These are phyloP conservation scores for Rutstroemia sydowiana DNA, from an alignment of 2,329 filamentous ascomycete genomes.

Conservation along the genomic window DNA sequence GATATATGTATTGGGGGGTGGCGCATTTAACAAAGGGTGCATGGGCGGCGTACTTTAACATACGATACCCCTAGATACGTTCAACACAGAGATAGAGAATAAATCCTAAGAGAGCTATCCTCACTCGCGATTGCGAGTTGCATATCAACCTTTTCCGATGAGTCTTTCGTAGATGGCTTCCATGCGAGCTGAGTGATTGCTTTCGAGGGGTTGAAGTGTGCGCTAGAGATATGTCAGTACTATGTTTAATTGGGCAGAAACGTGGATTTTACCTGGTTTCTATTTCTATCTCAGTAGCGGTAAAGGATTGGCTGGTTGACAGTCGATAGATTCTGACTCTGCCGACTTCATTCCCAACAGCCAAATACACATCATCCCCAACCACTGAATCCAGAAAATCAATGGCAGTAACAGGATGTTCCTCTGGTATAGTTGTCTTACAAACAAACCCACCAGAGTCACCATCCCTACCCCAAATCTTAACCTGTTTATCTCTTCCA, in stretches of 20 bases:
- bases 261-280: not conserved
- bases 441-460: slow-evolving; percentile 24
- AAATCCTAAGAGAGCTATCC: slow-evolving; percentile 53
- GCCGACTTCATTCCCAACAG: slow-evolving; percentile 48
- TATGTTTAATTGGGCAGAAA: not conserved
- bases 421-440: slow-evolving; percentile 43
- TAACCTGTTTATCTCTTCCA: slow-evolving; percentile 79
- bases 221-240: slow-evolving; percentile 28
- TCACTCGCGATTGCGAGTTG: slow-evolving; percentile 38
- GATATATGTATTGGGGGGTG: not conserved
- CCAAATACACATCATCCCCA: slow-evolving; percentile 36
- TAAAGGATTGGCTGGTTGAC: slow-evolving; percentile 4
- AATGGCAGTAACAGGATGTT: slow-evolving; percentile 61
- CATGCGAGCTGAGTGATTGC: slow-evolving; percentile 53
- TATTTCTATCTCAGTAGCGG: slow-evolving; percentile 14
- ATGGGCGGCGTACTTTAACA: slow-evolving; percentile 10
- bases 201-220: slow-evolving; percentile 37
- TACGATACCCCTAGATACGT: slow-evolving; percentile 20
- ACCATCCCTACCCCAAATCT: slow-evolving; percentile 50
- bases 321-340: slow-evolving; percentile 21
- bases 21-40: slow-evolving; percentile 4
- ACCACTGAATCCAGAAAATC: slow-evolving; percentile 47
- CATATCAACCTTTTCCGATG: slow-evolving; percentile 8
- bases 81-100: slow-evolving; percentile 33
- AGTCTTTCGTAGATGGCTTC: slow-evolving; percentile 41